Conservation (phyloP, 2,329 filamentous ascomycete species). For the Botrytis porri region DNA sequence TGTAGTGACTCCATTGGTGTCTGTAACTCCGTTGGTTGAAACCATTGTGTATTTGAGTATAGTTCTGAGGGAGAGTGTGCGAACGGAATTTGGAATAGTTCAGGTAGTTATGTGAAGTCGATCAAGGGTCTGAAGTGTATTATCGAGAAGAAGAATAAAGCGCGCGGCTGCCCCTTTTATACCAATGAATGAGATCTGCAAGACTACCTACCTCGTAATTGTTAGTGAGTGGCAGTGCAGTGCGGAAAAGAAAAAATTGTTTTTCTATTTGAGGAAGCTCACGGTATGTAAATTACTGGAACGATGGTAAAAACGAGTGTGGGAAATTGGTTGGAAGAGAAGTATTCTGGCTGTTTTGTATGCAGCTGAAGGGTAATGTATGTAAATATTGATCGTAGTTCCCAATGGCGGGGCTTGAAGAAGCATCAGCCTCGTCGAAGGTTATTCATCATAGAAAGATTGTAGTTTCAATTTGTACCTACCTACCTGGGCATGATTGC, state of each 20-base stretch:
- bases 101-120: not conserved
- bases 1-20: conserved; percentile 41
- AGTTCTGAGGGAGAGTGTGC: not conserved
- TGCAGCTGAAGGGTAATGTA: not conserved
- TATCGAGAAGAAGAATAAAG: not conserved
- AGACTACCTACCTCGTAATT: not conserved
- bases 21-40: conserved; percentile 32
- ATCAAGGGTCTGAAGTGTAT: not conserved
- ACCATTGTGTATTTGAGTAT: not conserved
- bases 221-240: conserved; percentile 1
- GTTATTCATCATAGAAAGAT: not conserved
- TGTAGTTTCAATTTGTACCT: not conserved
- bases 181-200: conserved; percentile 3
- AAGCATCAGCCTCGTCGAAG: not conserved
- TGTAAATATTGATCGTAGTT: not conserved
- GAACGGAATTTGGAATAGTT: not conserved
- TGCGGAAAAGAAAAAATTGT: not conserved
- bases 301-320: not conserved
- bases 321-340: conserved; percentile 2
- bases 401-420: not conserved
- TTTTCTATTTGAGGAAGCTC: not conserved
- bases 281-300: not conserved
- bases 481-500: not conserved
- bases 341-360: not conserved
- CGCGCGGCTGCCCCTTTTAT: conserved; percentile 4